Base-by-base conservation (phyloP, 2,329 filamentous ascomycete genomes). In the Celoporthe dispersa region DNA sequence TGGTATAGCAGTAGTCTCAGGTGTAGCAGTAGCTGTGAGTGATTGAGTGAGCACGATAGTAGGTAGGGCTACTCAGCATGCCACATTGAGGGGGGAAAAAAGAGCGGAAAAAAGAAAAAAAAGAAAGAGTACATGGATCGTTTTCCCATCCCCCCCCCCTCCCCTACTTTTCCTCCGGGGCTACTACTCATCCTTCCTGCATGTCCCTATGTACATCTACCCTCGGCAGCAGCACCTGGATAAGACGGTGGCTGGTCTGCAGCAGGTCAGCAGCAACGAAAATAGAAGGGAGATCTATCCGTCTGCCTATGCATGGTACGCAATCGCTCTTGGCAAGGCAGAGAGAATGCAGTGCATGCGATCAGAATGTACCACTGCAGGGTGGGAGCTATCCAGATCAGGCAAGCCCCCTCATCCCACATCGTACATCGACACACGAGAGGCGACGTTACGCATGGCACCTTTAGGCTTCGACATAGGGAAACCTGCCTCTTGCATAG, bases 341-440 rank as follows among this genome's bases (percentile, higher is more conserved):
- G 19, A 31, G 62, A 22, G 22, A 37, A 48, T 48, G 22, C 44
- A 48, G 44, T 48, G 44, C 6, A n/a, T 25, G 3, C 64, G 25
- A n/a, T 39, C 64, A 57, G 19, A 4, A 9, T 37, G 37, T 33
- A 31, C 19, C 33, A 55, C 51, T 16, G 19, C 31, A 37, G 25
- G 14, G 69, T 60, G 66, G 65, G 39, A 68, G 62, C 69, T 70
- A 68, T 59, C 69, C 67, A 53, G 53, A 70, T 68, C 37, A 48
- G 66, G 67, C 69, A 68, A 70, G 66, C 67, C 44, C 63, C 60
- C 28, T 35, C 44, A 41, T 41, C 67, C 51, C 31, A 35, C 57
- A 37, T 39, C 5, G 57, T 35, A 66, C 31, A 44, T 33, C n/a
- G 37, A 55, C 37, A 64, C 39, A 57, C 31, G 33, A 64, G 14